These are phyloP conservation scores for Cystoderma amianthinum DNA, from an alignment of 768 basidiomycete genomes.

Conservation along the genomic window DNA sequence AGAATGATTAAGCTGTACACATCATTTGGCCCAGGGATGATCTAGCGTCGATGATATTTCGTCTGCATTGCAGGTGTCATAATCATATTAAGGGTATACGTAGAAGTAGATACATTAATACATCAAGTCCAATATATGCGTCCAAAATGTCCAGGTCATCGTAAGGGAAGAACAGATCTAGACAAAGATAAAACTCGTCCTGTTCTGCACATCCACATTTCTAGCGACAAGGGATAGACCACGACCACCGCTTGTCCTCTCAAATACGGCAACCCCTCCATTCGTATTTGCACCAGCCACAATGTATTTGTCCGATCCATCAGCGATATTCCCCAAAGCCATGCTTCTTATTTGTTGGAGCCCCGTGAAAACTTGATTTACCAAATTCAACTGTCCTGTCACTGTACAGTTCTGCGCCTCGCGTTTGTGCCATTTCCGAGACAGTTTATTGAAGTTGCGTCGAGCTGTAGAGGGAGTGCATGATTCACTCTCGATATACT, in stretches of 20 bases:
- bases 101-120: no score
- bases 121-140: no score
- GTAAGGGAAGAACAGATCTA: conserved; percentile 5
- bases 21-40: no score
- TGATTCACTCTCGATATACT: conserved; percentile 22
- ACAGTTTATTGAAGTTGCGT: no score
- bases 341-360: conserved; percentile 51
- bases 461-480: not conserved
- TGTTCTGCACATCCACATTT: conserved; percentile 42
- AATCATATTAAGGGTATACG: no score
- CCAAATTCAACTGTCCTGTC: conserved; percentile 21
- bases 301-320: conserved; percentile 24
- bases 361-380: conserved; percentile 47
- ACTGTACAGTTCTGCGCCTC: not conserved
- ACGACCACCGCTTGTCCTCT: conserved; percentile 42
- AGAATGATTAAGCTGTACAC: no score
- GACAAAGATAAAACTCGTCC: conserved; percentile 45
- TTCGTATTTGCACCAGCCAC: conserved; percentile 42
- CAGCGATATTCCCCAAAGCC: conserved; percentile 25
- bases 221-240: conserved; percentile 43
- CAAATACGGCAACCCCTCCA: conserved; percentile 50
- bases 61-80: no score
- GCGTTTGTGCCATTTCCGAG: not conserved
- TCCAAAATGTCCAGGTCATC: no score
- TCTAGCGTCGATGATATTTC: no score